Evolutionary conservation across 2,329 filamentous ascomycete genomes (phyloP).

Genomic region (Herpotrichia juniperi): DNA sequence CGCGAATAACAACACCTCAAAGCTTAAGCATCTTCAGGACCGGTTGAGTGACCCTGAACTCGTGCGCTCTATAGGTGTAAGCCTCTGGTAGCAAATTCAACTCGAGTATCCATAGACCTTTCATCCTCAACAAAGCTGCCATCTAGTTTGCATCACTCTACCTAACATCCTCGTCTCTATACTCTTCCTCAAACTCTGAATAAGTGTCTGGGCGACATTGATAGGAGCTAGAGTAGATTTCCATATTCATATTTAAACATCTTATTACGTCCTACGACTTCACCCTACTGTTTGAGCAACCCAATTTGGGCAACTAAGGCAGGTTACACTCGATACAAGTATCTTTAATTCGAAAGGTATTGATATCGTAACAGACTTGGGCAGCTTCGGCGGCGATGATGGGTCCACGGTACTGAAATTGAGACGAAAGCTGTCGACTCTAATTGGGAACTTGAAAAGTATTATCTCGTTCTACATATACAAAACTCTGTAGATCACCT

Average conservation of each 20-base stretch:
- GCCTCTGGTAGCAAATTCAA: background rate
- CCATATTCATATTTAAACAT: background rate
- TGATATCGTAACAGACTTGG: slow-evolving; percentile 8
- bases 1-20: too few relatives aligned
- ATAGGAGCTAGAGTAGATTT: background rate
- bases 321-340: background rate
- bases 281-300: slow-evolving; percentile 8
- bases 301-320: slow-evolving; percentile 1
- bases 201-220: background rate
- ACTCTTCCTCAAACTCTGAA: background rate
- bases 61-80: too few relatives aligned
- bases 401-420: slow-evolving; percentile 10
- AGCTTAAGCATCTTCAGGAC: too few relatives aligned
- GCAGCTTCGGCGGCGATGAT: slow-evolving; percentile 12
- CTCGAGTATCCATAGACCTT: background rate
- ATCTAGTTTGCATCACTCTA: background rate
- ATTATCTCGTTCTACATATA: slow-evolving; percentile 1
- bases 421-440: slow-evolving; percentile 6
- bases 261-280: slow-evolving; percentile 7
- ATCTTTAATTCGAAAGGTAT: slow-evolving; percentile 5
- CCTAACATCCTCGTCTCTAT: background rate
- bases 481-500: slow-evolving; percentile 7
- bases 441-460: background rate
- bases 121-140: background rate
- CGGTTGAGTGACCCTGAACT: too few relatives aligned